phyloP scores from a whole-genome alignment of 1,284 basidiomycete species.

The Mrakiaceae sp. region DNA sequence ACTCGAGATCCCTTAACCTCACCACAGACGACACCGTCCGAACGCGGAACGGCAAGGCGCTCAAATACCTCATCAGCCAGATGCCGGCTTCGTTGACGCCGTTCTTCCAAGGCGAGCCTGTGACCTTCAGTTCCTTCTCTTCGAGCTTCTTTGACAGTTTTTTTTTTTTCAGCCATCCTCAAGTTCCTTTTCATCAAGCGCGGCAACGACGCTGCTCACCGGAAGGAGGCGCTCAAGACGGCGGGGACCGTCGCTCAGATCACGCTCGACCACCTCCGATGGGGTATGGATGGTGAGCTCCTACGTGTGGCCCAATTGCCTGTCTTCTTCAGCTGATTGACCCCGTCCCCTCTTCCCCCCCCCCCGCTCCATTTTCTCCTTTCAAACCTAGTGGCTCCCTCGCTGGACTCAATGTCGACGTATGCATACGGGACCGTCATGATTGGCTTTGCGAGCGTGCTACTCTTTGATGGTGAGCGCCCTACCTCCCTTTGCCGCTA shows the following conservation, averaged over 20 bases:
- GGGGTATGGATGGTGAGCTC: slow-evolving; percentile 45
- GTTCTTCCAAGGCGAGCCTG: slow-evolving; percentile 69
- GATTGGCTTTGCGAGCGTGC: slow-evolving; percentile 55
- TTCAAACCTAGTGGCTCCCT: background rate
- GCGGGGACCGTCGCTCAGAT: slow-evolving; percentile 59
- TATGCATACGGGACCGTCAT: slow-evolving; percentile 67
- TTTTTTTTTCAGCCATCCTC: slow-evolving; percentile 52
- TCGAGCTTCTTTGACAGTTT: background rate
- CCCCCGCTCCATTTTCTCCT: background rate
- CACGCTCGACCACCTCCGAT: slow-evolving; percentile 58
- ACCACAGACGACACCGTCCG: slow-evolving; percentile 4
- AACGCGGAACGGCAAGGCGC: slow-evolving; percentile 53
- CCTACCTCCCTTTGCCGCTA: slow-evolving; percentile 13
- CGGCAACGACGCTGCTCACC: slow-evolving; percentile 61
- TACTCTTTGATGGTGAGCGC: slow-evolving; percentile 70
- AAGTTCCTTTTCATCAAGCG: slow-evolving; percentile 72
- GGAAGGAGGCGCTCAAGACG: slow-evolving; percentile 60
- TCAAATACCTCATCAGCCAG: slow-evolving; percentile 70
- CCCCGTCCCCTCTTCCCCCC: too few species aligned
- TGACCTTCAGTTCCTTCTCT: background rate
- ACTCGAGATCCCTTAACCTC: too few species aligned
- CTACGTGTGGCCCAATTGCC: background rate
- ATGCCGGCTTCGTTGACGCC: slow-evolving; percentile 67
- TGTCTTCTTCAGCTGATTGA: background rate
- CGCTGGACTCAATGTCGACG: slow-evolving; percentile 40